These are phyloP conservation scores for Adansonia digitata DNA, from an alignment of 345 rosid genomes.

Conservation along the genomic window DNA sequence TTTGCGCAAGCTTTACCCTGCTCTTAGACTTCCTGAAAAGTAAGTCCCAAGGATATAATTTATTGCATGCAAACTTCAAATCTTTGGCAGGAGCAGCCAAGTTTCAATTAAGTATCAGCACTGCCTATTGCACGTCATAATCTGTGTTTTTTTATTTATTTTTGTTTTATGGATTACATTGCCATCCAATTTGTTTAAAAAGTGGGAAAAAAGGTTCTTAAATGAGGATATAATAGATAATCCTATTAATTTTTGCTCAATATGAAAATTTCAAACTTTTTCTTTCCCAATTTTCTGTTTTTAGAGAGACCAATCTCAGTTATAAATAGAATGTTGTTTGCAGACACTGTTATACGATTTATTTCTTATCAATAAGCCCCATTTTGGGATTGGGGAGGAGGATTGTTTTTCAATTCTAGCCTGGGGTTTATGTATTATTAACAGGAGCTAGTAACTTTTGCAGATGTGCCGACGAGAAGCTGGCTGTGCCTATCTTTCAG, in stretches of 20 bases:
- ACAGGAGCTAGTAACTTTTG: neutral
- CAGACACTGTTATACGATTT: neutral
- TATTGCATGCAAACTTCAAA: neutral
- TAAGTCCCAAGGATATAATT: slow-evolving; percentile 3
- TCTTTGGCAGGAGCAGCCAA: neutral
- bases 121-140: neutral
- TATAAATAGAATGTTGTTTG: neutral
- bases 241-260: neutral
- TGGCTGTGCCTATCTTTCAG: slow-evolving; percentile 22
- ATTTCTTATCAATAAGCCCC: neutral
- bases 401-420: neutral
- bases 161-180: neutral
- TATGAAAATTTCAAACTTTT: neutral
- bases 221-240: neutral
- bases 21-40: slow-evolving; percentile 21
- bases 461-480: slow-evolving; percentile 6
- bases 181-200: neutral
- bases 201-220: neutral
- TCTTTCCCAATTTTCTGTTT: neutral
- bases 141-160: neutral
- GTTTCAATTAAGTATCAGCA: neutral
- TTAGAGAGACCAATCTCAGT: neutral
- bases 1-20: slow-evolving; percentile 24
- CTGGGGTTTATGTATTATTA: neutral
- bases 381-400: neutral